Base-by-base conservation (phyloP, 2,329 filamentous ascomycete genomes). In the Calonectria pteridis region DNA sequence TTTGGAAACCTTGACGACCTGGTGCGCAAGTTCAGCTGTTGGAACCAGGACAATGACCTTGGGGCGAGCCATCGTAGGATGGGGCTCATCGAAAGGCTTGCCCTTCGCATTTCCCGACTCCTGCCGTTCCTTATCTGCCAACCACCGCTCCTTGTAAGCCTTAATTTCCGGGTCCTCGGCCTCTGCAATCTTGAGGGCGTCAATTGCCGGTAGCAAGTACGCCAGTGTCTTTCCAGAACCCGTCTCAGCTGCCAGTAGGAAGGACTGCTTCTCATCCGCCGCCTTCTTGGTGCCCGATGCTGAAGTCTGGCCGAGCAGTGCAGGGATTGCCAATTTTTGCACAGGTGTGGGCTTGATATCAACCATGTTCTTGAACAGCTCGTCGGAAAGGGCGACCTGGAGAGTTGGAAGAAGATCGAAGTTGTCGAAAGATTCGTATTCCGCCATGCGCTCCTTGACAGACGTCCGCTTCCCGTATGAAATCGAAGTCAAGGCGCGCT, bases 151-250 rank as follows among this genome's bases (percentile, higher is more conserved):
- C 67, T 90, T 89, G 73, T 92, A 91, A 2, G 90, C 88, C 69
- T 91, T 88, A 20, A 91, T 87, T 1, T 89, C 88, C 1, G 84
- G 83, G 76, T 95, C 93, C 16, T 86, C 83, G 0, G 88, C 87
- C 81, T 96, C 94, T 7, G 91, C 92, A 40, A 91, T 87, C 86
- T 99, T 99, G 79, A 99, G 85, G 11, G 94, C 94, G 84, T 99
- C 92, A 67, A 99, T 88, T 20, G 93, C 90, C 0, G 97, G 97
- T 6, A 98, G 85, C 6, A 98, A 87, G 82, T 99, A 99, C 11
- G 97, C 95, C 75, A 99, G 87, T 1, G 97, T 99, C 87, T 99
- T 99, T 73, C 97, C 97, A 0, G 97, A 98, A 16, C 97, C 97
- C 0, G 97, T 99, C 87, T 99, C 97, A 14, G 97, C 97, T 5